Base-by-base conservation (phyloP, 192 early-diverging fungal species). In the Geranomyces variabilis region DNA sequence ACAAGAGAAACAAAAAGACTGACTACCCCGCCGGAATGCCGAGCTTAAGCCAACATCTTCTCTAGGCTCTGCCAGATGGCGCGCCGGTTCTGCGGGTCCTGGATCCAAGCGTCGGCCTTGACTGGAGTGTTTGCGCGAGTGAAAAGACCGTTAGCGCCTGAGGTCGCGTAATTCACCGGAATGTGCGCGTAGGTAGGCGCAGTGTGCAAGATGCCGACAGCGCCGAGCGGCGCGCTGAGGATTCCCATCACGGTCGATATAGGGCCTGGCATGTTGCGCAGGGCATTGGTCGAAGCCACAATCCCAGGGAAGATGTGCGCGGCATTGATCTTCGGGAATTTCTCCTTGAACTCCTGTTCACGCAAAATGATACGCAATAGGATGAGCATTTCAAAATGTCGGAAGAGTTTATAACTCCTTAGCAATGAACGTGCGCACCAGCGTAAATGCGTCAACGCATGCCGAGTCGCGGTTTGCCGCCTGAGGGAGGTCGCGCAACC, bases 251-350 rank as follows among this genome's bases (percentile, higher is more conserved):
- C 21, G 29, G 58, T 28, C 21, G 58, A 19, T 4, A 60, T 19
- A 3, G 29, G 29, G 8, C 31, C 17, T 6, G 58, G 58, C 5
- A 60, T 8, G 58, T 60, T 60, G 2, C 58, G 24, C 6, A 28
- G 17, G 6, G 58, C 58, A 19, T 29, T 29, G 2, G 58, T 60
- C 6, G 29, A 28, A 26, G 58, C 29, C 28, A 60, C 58, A 29
- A 60, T 60, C 5, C 58, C 58, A 26, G 58, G 58, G 58, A 60
- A 60, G 58, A 34, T 26, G 58, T 60, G 58, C 21, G 58, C 58
- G 29, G 58, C 58, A 17, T 17, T 60, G 29, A 26, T 31, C 21
- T 19, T 33, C 5, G 58, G 58, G 29, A 60, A 60, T 8, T 60
- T 19, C 8, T 60, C 17, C 19, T 60, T 60, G 58, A 60, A 60